Evolutionary conservation across 1,139 yeast genomes (phyloP).

Genomic region (Candida mesenterica): DNA sequence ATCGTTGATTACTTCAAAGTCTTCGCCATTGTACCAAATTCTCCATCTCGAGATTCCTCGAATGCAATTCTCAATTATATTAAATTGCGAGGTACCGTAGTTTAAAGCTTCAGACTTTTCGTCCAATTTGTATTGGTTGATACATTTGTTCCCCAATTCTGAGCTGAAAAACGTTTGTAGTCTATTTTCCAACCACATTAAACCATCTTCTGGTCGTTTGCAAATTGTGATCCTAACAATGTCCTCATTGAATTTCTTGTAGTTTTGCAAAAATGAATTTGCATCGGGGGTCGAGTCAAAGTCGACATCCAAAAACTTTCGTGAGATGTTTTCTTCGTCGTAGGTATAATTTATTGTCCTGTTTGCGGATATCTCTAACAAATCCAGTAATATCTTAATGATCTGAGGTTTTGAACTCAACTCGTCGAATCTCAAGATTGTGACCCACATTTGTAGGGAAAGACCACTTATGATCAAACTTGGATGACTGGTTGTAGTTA

Average conservation of each 20-base stretch:
- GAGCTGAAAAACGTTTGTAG: slow-evolving; percentile 73
- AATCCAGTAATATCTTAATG: slow-evolving; percentile 55
- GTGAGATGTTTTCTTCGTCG: slow-evolving; percentile 61
- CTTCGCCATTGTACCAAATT: slow-evolving; percentile 76
- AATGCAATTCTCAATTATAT: slow-evolving; percentile 83
- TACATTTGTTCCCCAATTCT: slow-evolving; percentile 65
- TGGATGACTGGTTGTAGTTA: slow-evolving; percentile 79
- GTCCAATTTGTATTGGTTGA: slow-evolving; percentile 54
- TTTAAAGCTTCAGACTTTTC: slow-evolving; percentile 70
- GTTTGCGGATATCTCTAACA: slow-evolving; percentile 75
- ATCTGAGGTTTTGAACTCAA: slow-evolving; percentile 52
- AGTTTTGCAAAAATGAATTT: slow-evolving; percentile 72
- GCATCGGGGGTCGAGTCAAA: slow-evolving; percentile 87
- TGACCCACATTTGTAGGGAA: slow-evolving; percentile 93
- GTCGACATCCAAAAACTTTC: slow-evolving; percentile 70
- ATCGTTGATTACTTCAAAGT: slow-evolving; percentile 56
- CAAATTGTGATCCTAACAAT: slow-evolving; percentile 86
- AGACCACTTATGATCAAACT: slow-evolving; percentile 89
- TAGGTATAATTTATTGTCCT: slow-evolving; percentile 73
- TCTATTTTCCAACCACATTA: slow-evolving; percentile 77
- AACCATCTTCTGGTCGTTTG: slow-evolving; percentile 77
- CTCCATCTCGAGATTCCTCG: slow-evolving; percentile 97
- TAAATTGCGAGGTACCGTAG: slow-evolving; percentile 78
- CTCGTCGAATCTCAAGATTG: slow-evolving; percentile 79
- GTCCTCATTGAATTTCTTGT: slow-evolving; percentile 84